These are phyloP conservation scores for Zygosaccharomyces bailii DNA, from an alignment of 805 yeast genomes.

Conservation along the genomic window DNA sequence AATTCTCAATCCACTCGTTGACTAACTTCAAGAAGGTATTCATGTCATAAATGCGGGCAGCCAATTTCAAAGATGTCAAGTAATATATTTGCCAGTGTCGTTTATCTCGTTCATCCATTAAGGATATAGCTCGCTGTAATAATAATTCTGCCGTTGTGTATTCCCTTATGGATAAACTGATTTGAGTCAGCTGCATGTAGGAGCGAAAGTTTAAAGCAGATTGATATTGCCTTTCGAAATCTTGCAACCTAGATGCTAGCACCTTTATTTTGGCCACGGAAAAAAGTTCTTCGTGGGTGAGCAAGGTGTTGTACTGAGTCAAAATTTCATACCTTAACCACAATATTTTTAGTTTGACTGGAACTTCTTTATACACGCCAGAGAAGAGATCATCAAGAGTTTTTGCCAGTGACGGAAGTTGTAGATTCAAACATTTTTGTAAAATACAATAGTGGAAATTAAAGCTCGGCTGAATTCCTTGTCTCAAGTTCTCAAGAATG, in stretches of 20 bases:
- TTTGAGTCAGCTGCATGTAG: constrained; percentile 24
- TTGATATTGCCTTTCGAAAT: constrained; percentile 18
- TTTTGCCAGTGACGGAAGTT: constrained; percentile 18
- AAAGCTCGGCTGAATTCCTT: constrained; percentile 24
- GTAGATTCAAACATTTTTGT: constrained; percentile 17
- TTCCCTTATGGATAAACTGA: constrained; percentile 17
- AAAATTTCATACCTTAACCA: constrained; percentile 22
- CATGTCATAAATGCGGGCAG: constrained; percentile 17
- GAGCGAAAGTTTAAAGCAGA: constrained; percentile 21
- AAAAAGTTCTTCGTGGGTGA: constrained; percentile 4
- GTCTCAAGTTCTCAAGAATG: constrained; percentile 21
- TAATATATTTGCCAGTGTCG: constrained; percentile 27
- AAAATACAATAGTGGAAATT: constrained; percentile 22
- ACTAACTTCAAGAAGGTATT: constrained; percentile 16
- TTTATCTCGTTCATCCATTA: constrained; percentile 15
- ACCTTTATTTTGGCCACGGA: constrained; percentile 7
- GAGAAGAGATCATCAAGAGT: constrained; percentile 20
- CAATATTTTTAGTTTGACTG: constrained; percentile 26
- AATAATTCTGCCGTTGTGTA: constrained; percentile 12
- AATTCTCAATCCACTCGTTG: constrained; percentile 29
- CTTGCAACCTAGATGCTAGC: constrained; percentile 12
- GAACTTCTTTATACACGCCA: constrained; percentile 17
- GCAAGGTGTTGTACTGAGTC: constrained; percentile 6
- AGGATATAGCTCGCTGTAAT: constrained; percentile 10
- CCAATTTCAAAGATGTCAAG: constrained; percentile 18